A percentile compares a stretch with the other conserved stretches of the same genome.
Conservation (phyloP, 2,329 filamentous ascomycete genomes). For the Colletotrichum trifolii region DNA sequence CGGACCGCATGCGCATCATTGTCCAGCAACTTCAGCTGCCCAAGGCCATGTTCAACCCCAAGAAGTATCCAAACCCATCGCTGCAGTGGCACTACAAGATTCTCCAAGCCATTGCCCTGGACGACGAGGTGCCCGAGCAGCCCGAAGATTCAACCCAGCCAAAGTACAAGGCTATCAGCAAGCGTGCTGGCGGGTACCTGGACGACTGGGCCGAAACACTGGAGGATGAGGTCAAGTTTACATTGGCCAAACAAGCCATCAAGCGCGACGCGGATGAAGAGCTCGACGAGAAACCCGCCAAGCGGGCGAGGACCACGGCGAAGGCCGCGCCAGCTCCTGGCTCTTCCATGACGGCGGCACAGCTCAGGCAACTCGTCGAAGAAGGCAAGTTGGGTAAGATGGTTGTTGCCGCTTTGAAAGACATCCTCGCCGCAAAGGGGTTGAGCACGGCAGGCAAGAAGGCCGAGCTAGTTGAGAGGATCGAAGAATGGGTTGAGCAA, state of each 20-base stretch:
- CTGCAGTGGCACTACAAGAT: slow-evolving; percentile 98
- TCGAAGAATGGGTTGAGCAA: slow-evolving; percentile 67
- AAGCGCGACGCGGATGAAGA: slow-evolving; percentile 65
- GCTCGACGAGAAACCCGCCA: slow-evolving; percentile 55
- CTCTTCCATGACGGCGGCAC: slow-evolving; percentile 53
- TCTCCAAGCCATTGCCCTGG: slow-evolving; percentile 88
- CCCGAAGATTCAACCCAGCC: slow-evolving; percentile 83
- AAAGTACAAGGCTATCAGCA: slow-evolving; percentile 88
- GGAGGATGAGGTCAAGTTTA: slow-evolving; percentile 61
- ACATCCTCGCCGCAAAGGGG: slow-evolving; percentile 58
- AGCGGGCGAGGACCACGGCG: slow-evolving; percentile 53
- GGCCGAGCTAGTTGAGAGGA: slow-evolving; percentile 63
- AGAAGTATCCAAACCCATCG: slow-evolving; percentile 89
- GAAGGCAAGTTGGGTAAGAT: slow-evolving; percentile 62
- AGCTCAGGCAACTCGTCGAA: slow-evolving; percentile 58
- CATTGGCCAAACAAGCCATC: slow-evolving; percentile 52
- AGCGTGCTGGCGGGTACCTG: slow-evolving; percentile 83
- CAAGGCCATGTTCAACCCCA: slow-evolving; percentile 84
- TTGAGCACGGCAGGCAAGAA: slow-evolving; percentile 64
- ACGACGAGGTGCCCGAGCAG: slow-evolving; percentile 87
- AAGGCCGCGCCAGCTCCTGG: slow-evolving; percentile 45
- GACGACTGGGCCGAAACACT: slow-evolving; percentile 80
- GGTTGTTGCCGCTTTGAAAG: slow-evolving; percentile 64
- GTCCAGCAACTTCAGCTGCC: slow-evolving; percentile 90
- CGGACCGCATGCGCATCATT: slow-evolving; percentile 84